Evolutionary conservation across 2,329 filamentous ascomycete species (phyloP).

Genomic region (Hypoxylon sp.): DNA sequence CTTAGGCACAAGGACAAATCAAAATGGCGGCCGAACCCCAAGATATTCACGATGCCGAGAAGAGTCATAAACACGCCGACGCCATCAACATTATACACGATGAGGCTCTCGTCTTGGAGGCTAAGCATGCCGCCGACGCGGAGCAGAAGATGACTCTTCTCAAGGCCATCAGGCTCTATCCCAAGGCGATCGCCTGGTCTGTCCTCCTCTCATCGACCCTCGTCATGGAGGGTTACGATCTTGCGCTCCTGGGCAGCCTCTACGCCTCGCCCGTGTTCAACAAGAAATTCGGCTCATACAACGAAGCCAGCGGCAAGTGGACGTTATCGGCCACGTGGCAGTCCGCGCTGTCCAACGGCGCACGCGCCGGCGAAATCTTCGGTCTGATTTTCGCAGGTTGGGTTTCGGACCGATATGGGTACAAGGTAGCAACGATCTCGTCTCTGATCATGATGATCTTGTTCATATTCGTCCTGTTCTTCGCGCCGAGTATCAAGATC

Average conservation of each 20-base stretch:
- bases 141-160: slow-evolving; percentile 58
- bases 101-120: slow-evolving; percentile 50
- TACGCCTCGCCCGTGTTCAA: slow-evolving; percentile 61
- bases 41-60: slow-evolving; percentile 17
- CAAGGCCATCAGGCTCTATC: slow-evolving; percentile 57
- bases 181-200: slow-evolving; percentile 62
- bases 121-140: slow-evolving; percentile 55
- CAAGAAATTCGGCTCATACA: slow-evolving; percentile 58
- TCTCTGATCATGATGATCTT: slow-evolving; percentile 59
- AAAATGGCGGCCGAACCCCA: slow-evolving; percentile 27
- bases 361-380: slow-evolving; percentile 65
- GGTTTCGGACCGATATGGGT: slow-evolving; percentile 62
- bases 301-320: slow-evolving; percentile 54
- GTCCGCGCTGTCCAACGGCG: slow-evolving; percentile 65
- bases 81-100: slow-evolving; percentile 23
- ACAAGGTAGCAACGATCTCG: slow-evolving; percentile 62
- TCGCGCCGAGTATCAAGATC: slow-evolving; percentile 60
- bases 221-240: slow-evolving; percentile 65
- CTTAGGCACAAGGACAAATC: slow-evolving; percentile 44
- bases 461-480: slow-evolving; percentile 67
- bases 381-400: slow-evolving; percentile 67
- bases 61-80: slow-evolving; percentile 18
- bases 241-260: slow-evolving; percentile 61
- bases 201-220: slow-evolving; percentile 59
- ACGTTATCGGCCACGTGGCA: slow-evolving; percentile 68